Evolutionary conservation across 2,329 filamentous ascomycete species (phyloP).

Genomic region (Hypoxylon sp.): DNA sequence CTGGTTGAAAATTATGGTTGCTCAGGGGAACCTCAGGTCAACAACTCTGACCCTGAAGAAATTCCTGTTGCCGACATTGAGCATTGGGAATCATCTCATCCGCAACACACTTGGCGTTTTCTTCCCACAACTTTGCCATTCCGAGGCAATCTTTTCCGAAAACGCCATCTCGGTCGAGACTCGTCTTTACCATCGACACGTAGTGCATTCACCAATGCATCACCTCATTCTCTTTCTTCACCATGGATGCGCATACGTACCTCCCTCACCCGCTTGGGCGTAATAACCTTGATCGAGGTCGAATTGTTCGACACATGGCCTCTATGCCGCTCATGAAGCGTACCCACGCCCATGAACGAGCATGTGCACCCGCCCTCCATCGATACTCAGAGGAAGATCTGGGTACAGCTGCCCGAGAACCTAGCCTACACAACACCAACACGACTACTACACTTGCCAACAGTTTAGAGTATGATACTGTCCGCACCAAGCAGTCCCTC

Average conservation of each 20-base stretch:
- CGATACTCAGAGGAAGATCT: slow-evolving; percentile 26
- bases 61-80: not conserved
- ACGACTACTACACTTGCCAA: not conserved
- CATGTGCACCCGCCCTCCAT: slow-evolving; percentile 1
- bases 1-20: not conserved
- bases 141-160: slow-evolving; percentile 1
- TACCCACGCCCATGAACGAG: not conserved
- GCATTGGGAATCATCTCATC: slow-evolving; percentile 1
- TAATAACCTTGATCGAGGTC: not conserved
- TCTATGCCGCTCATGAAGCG: slow-evolving; percentile 33
- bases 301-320: slow-evolving; percentile 29
- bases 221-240: slow-evolving; percentile 7
- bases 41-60: not conserved
- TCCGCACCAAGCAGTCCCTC: slow-evolving; percentile 17
- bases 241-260: slow-evolving; percentile 24
- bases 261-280: not conserved
- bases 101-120: not conserved
- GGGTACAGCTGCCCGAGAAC: not conserved
- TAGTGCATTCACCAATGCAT: slow-evolving; percentile 15
- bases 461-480: slow-evolving; percentile 6
- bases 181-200: slow-evolving; percentile 2
- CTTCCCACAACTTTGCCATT: slow-evolving; percentile 4
- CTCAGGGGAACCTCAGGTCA: not conserved
- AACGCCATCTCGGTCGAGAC: not conserved
- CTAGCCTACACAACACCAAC: not conserved